Conservation (phyloP, 768 basidiomycete species). For the Podaxis rugospora region DNA sequence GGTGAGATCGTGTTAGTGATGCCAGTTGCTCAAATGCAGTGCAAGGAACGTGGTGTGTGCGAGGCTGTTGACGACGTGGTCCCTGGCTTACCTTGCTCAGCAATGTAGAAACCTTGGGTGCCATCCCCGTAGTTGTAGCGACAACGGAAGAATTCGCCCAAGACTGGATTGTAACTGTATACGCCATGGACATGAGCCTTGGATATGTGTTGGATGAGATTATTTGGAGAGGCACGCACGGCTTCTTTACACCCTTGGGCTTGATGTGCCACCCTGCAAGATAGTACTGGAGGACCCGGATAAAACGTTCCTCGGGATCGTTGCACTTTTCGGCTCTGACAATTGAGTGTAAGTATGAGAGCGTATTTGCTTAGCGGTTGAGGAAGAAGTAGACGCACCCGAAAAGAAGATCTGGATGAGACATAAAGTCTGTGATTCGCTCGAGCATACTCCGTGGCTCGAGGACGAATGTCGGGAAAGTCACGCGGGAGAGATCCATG, state of each 20-base stretch:
- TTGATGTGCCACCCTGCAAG: constrained; percentile 99
- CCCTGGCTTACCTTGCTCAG: constrained; percentile 75
- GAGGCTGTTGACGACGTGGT: not conserved
- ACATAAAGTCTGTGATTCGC: constrained; percentile 99
- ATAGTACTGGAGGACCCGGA: constrained; percentile 89
- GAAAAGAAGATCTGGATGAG: constrained; percentile 96
- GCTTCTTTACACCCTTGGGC: constrained; percentile 99
- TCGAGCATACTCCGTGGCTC: constrained; percentile 98
- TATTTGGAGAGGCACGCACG: constrained; percentile 45
- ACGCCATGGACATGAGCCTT: not conserved
- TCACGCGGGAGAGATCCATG: constrained; percentile 95
- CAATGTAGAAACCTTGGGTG: constrained; percentile 90
- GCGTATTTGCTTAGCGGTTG: not conserved
- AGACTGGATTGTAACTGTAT: constrained; percentile 87
- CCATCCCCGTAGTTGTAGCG: constrained; percentile 89
- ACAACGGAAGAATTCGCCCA: constrained; percentile 98
- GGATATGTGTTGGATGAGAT: constrained; percentile 1
- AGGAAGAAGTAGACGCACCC: constrained; percentile 43
- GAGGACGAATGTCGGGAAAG: constrained; percentile 91
- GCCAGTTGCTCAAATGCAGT: not conserved
- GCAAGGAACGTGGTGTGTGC: constrained; percentile 1
- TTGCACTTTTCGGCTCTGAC: constrained; percentile 72
- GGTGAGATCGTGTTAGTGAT: constrained; percentile 2
- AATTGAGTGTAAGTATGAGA: not conserved
- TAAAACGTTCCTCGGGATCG: constrained; percentile 87